Evolutionary conservation across 371 early-diverging fungal genomes (phyloP), one percentile per base, ranked within the genome.

Genomic region (Sporodiniella umbellata): DNA sequence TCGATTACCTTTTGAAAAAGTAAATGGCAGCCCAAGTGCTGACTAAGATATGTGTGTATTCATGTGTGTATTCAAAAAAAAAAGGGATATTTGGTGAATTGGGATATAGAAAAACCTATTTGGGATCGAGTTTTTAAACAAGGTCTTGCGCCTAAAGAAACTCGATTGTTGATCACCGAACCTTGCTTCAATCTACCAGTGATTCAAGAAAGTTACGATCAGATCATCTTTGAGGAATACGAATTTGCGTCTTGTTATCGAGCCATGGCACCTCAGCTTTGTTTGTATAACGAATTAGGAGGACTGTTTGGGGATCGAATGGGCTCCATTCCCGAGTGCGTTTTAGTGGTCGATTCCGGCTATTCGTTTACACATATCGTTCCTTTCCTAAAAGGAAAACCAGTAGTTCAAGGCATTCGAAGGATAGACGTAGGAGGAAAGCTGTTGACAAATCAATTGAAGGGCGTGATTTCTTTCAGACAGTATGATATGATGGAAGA

Each of bases 401-500:
- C 85, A 0, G 56, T 87, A 17, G 40, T 75, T 19, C 61, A 75
- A 43, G 84, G 78, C 21, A 72, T 86, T 26, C 44, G 67, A 42
- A 80, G 92, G 23, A 79, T 93, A 37, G 86, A 92, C 50, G 85
- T 93, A 3, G 94, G 93, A 23, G 94, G 94, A 2, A 89, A 89
- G 47, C 63, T 91, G 33, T 60, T 93, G 56, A 93, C 94, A 3
- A 93, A 88, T 59, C 88, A 88, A 46, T 66, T 93, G n/a, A 93
- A 93, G 59, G 94, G 92, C 55, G 78, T 83, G 11, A 85, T 93
- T 8, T 92, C 94, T 7, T 93, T 92, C 59, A 68, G 86, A 42
- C 76, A 87, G 44, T 93, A 88, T 80, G 88, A 93, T 57, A 93
- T 93, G 94, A 92, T 92, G 92, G 92, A 93, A 54, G 93, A 93